phyloP scores from a whole-genome alignment of 164 flowering plant species.

The Magnolia officinalis region DNA sequence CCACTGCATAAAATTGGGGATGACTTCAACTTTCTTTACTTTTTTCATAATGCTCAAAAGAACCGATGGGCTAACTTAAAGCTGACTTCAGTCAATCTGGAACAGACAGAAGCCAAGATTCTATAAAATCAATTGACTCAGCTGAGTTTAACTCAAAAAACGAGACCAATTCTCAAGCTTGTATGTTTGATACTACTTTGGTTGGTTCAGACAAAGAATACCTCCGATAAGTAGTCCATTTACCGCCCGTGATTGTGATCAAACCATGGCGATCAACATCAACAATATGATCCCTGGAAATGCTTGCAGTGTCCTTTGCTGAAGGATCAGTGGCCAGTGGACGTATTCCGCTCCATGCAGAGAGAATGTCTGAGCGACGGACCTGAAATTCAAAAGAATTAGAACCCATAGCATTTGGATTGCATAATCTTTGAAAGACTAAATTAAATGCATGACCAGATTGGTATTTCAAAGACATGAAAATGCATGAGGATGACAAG shows the following conservation, averaged over 20 bases:
- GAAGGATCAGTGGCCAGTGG: conserved; percentile 28
- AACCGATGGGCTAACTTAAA: not conserved
- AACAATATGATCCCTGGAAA: conserved; percentile 27
- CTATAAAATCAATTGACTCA: not conserved
- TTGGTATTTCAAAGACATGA: not conserved
- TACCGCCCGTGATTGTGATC: conserved; percentile 24
- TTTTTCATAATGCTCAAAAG: not conserved
- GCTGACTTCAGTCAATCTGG: too few relatives aligned
- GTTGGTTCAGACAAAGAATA: not conserved
- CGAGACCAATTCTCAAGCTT: not conserved
- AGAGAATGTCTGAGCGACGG: conserved; percentile 18
- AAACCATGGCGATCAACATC: conserved; percentile 23
- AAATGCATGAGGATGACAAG: not conserved
- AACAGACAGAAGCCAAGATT: not conserved
- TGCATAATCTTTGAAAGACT: not conserved
- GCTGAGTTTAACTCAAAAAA: not conserved
- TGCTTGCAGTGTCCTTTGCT: conserved; percentile 24
- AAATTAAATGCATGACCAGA: not conserved
- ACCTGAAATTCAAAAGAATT: conserved; percentile 15
- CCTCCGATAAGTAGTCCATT: conserved; percentile 30
- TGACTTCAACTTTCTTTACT: not conserved
- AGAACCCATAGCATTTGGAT: not conserved
- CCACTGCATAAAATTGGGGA: not conserved
- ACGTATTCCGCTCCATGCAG: conserved; percentile 30
- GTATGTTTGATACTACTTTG: not conserved